Evolutionary conservation across 2,329 filamentous ascomycete genomes (phyloP).

Genomic region (Penicillium sp.): DNA sequence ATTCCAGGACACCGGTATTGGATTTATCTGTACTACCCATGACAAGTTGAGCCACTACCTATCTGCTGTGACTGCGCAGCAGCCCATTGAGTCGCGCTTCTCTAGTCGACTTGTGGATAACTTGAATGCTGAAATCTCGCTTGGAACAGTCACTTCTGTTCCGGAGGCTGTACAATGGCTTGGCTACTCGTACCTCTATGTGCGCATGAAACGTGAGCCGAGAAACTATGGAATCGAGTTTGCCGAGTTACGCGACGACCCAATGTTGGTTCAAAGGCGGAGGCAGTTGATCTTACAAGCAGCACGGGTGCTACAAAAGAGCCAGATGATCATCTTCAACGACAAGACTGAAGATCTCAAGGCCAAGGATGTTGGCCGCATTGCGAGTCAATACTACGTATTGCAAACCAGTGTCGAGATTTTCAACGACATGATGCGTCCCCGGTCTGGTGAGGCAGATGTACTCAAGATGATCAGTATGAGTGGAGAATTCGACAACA

Average conservation of each 20-base stretch:
- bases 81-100: slow-evolving; percentile 96
- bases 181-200: slow-evolving; percentile 95
- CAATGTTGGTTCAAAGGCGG: slow-evolving; percentile 78
- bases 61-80: slow-evolving; percentile 87
- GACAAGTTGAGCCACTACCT: slow-evolving; percentile 91
- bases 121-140: slow-evolving; percentile 86
- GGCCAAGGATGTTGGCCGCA: slow-evolving; percentile 91
- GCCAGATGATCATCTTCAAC: slow-evolving; percentile 99
- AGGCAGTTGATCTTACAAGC: slow-evolving; percentile 85
- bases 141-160: slow-evolving; percentile 94
- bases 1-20: slow-evolving; percentile 95
- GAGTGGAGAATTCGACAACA: slow-evolving; percentile 97
- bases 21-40: slow-evolving; percentile 96
- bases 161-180: slow-evolving; percentile 94
- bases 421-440: slow-evolving; percentile 93
- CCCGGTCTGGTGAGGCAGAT: slow-evolving; percentile 82
- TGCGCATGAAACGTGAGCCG: slow-evolving; percentile 91
- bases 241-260: slow-evolving; percentile 84
- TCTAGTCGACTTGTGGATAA: slow-evolving; percentile 94
- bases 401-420: slow-evolving; percentile 90
- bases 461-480: slow-evolving; percentile 94
- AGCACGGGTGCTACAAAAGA: slow-evolving; percentile 79
- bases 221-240: slow-evolving; percentile 93
- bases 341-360: slow-evolving; percentile 88
- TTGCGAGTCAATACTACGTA: slow-evolving; percentile 96